Base-by-base conservation (phyloP, 805 yeast species). In the Candida hungchunana region DNA sequence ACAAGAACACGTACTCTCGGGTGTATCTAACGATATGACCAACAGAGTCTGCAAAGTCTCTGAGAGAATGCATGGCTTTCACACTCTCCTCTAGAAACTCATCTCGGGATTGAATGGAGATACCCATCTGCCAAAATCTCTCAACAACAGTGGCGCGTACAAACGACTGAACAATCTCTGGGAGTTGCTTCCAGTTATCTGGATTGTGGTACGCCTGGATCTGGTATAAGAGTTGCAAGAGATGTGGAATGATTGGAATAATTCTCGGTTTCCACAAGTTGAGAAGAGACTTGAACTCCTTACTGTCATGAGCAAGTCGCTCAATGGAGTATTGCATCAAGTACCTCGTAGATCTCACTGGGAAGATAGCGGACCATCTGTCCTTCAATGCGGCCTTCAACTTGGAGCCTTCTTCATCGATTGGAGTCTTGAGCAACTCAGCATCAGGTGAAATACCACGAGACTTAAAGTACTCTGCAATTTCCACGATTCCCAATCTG, bases 101-200 rank as follows among this genome's bases (percentile, higher is more conserved):
- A 56, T 93, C 97, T 51, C 86, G 82, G 3, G 95, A 79, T 60
- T 93, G 95, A 39, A 85, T 83, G 1, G 96, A 85, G 16, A 95
- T 94, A 13, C 98, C 98, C 42, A 88, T 95, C 55, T 94, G 97
- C 99, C 99, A 93, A 58, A 93, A 93, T 51, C 97, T 70, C 63
- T 93, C 99, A 56, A 81, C 78, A 32, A 94, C 82, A 42, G 94
- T 82, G 50, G 86, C 82, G 46, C 75, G 74, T n/a, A 90, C 96
- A 66, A 94, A 90, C 1, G 90, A 71, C 57, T 86, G 96, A 1
- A 93, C 97, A 38, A 87, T 94, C 3, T 72, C 73, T 0, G 98
- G 97, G 32, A 93, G 66, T 26, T 77, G 84, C 11, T 67, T 67
- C 97, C 98, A 90, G 58, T 90, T 90, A 10, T 70, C 82, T 0